Conservation (phyloP, 2,329 filamentous ascomycete species). For the Pleoardoris graminearum region DNA sequence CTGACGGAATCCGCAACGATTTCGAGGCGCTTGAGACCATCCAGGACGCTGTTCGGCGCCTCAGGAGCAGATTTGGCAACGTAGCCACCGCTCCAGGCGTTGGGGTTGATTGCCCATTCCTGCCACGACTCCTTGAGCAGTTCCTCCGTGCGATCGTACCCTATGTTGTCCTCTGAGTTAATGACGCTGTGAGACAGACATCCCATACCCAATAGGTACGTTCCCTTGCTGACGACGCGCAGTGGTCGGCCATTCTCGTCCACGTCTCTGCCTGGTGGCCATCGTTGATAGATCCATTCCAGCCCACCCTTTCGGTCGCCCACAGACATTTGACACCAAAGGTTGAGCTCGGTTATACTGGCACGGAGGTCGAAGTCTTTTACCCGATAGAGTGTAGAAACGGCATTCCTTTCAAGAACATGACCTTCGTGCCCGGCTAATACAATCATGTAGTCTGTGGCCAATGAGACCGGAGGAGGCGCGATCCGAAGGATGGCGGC, state of each 20-base stretch:
- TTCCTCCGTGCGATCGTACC: conserved; percentile 61
- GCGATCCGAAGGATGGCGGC: conserved; percentile 82
- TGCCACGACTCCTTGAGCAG: conserved; percentile 67
- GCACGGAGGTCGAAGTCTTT: conserved; percentile 76
- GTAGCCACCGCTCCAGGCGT: conserved; percentile 51
- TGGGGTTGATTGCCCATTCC: conserved; percentile 68
- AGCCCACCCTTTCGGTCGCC: conserved; percentile 86
- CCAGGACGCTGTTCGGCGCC: conserved; percentile 1
- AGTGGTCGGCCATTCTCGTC: conserved; percentile 69
- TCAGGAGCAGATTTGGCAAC: conserved; percentile 47
- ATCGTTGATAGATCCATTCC: conserved; percentile 84
- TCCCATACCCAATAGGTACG: conserved; percentile 79
- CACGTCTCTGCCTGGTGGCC: conserved; percentile 71
- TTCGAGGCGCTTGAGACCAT: conserved; percentile 55
- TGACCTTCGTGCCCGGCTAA: conserved; percentile 90
- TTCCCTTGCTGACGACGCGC: conserved; percentile 78
- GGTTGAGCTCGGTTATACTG: conserved; percentile 81
- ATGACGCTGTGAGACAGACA: conserved; percentile 67
- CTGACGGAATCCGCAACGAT: conserved; percentile 64
- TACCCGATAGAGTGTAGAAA: conserved; percentile 70
- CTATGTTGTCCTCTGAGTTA: conserved; percentile 41
- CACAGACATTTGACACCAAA: conserved; percentile 96
- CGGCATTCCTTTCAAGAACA: conserved; percentile 67
- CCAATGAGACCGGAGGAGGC: conserved; percentile 66
- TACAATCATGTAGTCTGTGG: conserved; percentile 78